Percentiles rank a stretch among this genome's conserved stretches.
These are phyloP conservation scores for Orbilia oligospora DNA, from an alignment of 2,329 filamentous ascomycete genomes.

Conservation along the genomic window DNA sequence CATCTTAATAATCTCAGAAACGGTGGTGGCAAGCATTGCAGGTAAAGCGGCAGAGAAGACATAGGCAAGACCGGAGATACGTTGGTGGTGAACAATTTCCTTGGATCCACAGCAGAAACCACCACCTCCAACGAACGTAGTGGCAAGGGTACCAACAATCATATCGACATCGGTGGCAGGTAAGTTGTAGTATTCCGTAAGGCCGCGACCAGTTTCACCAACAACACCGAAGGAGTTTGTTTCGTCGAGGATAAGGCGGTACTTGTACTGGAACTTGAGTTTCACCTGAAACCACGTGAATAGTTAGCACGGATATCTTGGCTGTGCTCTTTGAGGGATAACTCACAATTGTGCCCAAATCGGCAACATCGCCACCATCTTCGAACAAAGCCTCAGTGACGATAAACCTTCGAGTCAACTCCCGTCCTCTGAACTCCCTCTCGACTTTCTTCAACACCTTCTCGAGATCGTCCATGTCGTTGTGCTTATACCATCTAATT, in stretches of 20 bases:
- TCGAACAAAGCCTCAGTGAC: conserved; percentile 97
- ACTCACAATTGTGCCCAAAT: conserved; percentile 86
- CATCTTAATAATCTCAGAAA: conserved; percentile 88
- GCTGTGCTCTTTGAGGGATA: conserved; percentile 37
- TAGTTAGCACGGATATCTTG: conserved; percentile 37
- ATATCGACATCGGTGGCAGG: conserved; percentile 95
- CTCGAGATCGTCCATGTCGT: conserved; percentile 94
- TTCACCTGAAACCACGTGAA: conserved; percentile 75
- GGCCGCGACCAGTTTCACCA: conserved; percentile 87
- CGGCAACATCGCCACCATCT: conserved; percentile 84
- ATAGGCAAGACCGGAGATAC: conserved; percentile 90
- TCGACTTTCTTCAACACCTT: conserved; percentile 85
- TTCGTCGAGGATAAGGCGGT: conserved; percentile 96
- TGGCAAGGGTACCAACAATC: conserved; percentile 93
- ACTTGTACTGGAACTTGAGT: conserved; percentile 96
- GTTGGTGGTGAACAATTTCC: conserved; percentile 96
- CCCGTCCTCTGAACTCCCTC: conserved; percentile 87
- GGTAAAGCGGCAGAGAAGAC: conserved; percentile 96
- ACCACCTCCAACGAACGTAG: conserved; percentile 89
- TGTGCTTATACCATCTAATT: conserved; percentile 94
- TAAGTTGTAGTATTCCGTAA: conserved; percentile 97
- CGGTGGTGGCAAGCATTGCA: conserved; percentile 93
- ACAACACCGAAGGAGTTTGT: conserved; percentile 97
- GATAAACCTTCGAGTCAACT: conserved; percentile 91
- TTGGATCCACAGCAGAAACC: conserved; percentile 94